Evolutionary conservation across 2,329 filamentous ascomycete species (phyloP).

Genomic region (Fusarium avenaceum): DNA sequence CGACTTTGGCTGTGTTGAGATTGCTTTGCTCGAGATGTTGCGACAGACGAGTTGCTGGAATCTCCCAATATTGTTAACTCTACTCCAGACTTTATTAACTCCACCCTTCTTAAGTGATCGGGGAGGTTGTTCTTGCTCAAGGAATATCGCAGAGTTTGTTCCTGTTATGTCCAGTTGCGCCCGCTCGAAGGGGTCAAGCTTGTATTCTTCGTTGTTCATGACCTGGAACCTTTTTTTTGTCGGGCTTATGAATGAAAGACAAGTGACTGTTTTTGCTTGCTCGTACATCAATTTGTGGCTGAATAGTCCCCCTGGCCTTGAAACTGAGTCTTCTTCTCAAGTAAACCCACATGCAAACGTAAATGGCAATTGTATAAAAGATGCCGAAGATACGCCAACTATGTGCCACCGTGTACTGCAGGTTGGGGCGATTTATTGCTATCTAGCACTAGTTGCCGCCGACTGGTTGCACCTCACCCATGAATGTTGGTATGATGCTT

Average conservation of each 20-base stretch:
- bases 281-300: background rate
- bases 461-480: background rate
- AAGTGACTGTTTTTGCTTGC: background rate
- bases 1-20: background rate
- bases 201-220: background rate
- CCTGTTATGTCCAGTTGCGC: too few species aligned
- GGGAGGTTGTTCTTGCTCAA: background rate
- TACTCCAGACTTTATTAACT: background rate
- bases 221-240: background rate
- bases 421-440: background rate
- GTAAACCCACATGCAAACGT: background rate
- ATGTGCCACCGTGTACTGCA: constrained; percentile 1
- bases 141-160: background rate
- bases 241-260: background rate
- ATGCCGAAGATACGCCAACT: background rate
- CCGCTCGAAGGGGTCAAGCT: background rate
- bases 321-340: background rate
- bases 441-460: constrained; percentile 9
- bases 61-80: background rate
- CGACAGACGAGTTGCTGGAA: background rate
- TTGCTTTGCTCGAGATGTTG: background rate
- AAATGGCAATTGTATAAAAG: background rate
- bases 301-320: too few species aligned
- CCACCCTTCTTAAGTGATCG: background rate
- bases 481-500: background rate